These are phyloP conservation scores for Ganoderma meredithae DNA, from an alignment of 1,284 basidiomycete species.

Conservation along the genomic window DNA sequence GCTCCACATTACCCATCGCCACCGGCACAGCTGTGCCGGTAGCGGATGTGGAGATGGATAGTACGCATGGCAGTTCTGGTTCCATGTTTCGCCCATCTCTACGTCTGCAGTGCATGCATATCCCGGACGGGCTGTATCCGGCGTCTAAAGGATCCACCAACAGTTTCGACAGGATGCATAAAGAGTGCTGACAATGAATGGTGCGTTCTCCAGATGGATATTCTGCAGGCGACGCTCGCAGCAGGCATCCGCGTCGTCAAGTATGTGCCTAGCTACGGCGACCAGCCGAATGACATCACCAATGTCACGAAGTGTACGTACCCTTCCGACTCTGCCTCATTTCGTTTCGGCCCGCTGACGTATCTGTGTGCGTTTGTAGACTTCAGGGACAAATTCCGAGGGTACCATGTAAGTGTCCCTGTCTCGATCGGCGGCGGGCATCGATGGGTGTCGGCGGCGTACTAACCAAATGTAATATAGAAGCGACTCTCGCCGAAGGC, in stretches of 20 bases:
- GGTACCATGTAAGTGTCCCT: conserved; percentile 41
- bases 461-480: conserved; percentile 23
- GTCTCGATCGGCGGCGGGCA: not conserved
- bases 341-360: not conserved
- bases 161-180: not conserved
- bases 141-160: not conserved
- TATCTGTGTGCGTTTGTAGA: conserved; percentile 30
- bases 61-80: not conserved
- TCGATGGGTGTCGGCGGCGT: conserved; percentile 4
- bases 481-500: conserved; percentile 42
- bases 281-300: conserved; percentile 62
- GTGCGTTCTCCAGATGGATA: conserved; percentile 53
- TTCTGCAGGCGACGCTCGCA: conserved; percentile 65
- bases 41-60: not conserved
- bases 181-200: not conserved
- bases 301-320: conserved; percentile 44
- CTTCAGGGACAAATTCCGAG: conserved; percentile 44
- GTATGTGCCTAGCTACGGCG: conserved; percentile 69
- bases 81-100: not conserved
- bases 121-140: not conserved
- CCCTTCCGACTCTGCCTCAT: not conserved
- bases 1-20: not conserved
- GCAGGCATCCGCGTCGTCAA: conserved; percentile 64
- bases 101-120: not conserved
- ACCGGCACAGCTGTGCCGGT: too few species aligned